Evolutionary conservation across 371 early-diverging fungal species (phyloP), one percentile per base, ranked within the genome.

Genomic region (Mortierella sp.): DNA sequence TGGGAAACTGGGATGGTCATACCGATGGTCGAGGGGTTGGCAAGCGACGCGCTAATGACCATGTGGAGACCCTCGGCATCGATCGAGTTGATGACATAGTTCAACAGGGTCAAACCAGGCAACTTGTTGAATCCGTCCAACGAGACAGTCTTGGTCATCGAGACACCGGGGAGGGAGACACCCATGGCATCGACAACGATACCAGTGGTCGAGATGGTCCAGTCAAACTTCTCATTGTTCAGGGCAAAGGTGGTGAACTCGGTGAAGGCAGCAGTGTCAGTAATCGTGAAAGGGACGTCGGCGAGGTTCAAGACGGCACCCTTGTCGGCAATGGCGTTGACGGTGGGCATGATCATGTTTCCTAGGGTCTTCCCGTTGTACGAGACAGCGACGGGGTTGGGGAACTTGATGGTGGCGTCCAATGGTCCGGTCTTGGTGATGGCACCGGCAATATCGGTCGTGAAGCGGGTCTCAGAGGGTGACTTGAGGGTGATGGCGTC

Each of bases 361-460:
- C 91, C 91, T 31, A 91, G 71, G 4, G 71, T 53, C 65, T 86
- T 86, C 52, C 86, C 88, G 9, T 83, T 68, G 88, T 87, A 92
- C 39, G 79, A 79, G 64, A 92, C 85, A 2, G 86, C 87, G 55
- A 92, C 79, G 22, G 87, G 85, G 55, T 70, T 75, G 55, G 90
- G 90, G 88, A 92, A 92, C 19, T 41, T 63, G 48, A 92, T 91
- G n/a, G 77, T 44, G 16, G 93, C 93, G 69, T 81, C 87, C 71
- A 92, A 73, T 13, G 89, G 89, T 43, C 93, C 93, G 26, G 93
- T 89, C 24, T 88, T 84, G 45, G 86, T 85, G 71, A 91, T 89
- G n/a, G 82, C 68, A 47, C 93, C 93, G 44, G 66, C 65, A 75
- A 90, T 86, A 31, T 88, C 85, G 11, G 89, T 86, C 43, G 79